Percentiles rank a stretch among this genome's conserved stretches.
Evolutionary conservation across 345 rosid species (phyloP).

Genomic region (Durio zibethinus): DNA sequence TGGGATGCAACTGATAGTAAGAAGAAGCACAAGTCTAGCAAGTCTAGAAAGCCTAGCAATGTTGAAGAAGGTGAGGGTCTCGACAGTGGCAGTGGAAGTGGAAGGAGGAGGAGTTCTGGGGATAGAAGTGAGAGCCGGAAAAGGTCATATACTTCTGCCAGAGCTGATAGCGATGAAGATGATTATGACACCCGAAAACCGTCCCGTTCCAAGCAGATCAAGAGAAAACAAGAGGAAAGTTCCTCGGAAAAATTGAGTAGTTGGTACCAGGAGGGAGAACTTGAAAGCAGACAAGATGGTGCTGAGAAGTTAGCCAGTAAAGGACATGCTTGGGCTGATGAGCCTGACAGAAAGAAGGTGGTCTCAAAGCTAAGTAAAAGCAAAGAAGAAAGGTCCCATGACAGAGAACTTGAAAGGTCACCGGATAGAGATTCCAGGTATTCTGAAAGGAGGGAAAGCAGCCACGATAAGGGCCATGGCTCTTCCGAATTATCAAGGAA

Average conservation of each 20-base stretch:
- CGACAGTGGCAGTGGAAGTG: slow-evolving; percentile 59
- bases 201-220: slow-evolving; percentile 47
- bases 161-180: slow-evolving; percentile 60
- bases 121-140: slow-evolving; percentile 59
- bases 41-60: slow-evolving; percentile 49
- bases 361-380: slow-evolving; percentile 53
- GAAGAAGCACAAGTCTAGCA: slow-evolving; percentile 62
- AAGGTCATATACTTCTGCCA: slow-evolving; percentile 52
- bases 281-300: slow-evolving; percentile 53
- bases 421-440: slow-evolving; percentile 56
- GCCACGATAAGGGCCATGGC: slow-evolving; percentile 68
- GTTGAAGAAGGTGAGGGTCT: slow-evolving; percentile 56
- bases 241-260: slow-evolving; percentile 81
- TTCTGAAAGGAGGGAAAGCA: slow-evolving; percentile 66
- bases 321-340: slow-evolving; percentile 46
- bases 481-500: slow-evolving; percentile 54
- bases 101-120: slow-evolving; percentile 54
- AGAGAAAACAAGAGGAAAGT: slow-evolving; percentile 88
- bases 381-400: slow-evolving; percentile 65
- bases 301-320: slow-evolving; percentile 56
- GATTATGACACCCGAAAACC: slow-evolving; percentile 54
- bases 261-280: slow-evolving; percentile 92
- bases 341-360: slow-evolving; percentile 57
- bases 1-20: slow-evolving; percentile 36
- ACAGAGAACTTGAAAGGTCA: slow-evolving; percentile 47